phyloP scores from a whole-genome alignment of 805 yeast genomes.

The Nakazawaea pomicola region DNA sequence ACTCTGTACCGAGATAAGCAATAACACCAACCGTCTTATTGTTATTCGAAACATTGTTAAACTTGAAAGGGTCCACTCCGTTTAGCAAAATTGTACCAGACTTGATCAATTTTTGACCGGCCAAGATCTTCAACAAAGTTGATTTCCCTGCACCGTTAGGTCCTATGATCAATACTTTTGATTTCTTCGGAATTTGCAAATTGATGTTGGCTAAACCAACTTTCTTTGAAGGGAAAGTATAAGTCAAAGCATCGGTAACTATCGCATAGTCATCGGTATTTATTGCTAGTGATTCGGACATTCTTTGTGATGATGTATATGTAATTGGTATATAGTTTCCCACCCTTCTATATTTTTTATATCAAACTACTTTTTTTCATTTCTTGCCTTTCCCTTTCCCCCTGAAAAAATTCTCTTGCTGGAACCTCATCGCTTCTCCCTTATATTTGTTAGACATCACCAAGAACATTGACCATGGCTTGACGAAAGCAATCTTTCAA shows the following conservation, averaged over 20 bases:
- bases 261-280: slow-evolving; percentile 39
- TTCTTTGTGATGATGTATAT: not conserved
- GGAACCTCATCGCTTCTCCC: no score
- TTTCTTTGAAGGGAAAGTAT: slow-evolving; percentile 57
- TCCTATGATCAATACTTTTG: slow-evolving; percentile 78
- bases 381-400: no score
- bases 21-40: slow-evolving; percentile 19
- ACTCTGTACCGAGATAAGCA: slow-evolving; percentile 92
- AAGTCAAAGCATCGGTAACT: slow-evolving; percentile 58
- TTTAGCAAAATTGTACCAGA: slow-evolving; percentile 68
- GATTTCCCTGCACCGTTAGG: slow-evolving; percentile 98
- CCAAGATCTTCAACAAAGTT: slow-evolving; percentile 74
- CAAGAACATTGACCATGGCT: no score
- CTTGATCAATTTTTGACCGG: slow-evolving; percentile 85
- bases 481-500: no score
- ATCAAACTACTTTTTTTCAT: no score
- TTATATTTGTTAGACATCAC: no score
- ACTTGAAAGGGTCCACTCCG: slow-evolving; percentile 78
- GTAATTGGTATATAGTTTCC: no score
- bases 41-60: slow-evolving; percentile 14
- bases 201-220: slow-evolving; percentile 66
- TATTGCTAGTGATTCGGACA: not conserved
- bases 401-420: no score
- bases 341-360: no score
- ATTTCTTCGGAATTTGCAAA: slow-evolving; percentile 59